Percentiles rank a stretch among this genome's conserved stretches.
Conservation (phyloP, 305 asterid species). For the Andrographis paniculata region DNA sequence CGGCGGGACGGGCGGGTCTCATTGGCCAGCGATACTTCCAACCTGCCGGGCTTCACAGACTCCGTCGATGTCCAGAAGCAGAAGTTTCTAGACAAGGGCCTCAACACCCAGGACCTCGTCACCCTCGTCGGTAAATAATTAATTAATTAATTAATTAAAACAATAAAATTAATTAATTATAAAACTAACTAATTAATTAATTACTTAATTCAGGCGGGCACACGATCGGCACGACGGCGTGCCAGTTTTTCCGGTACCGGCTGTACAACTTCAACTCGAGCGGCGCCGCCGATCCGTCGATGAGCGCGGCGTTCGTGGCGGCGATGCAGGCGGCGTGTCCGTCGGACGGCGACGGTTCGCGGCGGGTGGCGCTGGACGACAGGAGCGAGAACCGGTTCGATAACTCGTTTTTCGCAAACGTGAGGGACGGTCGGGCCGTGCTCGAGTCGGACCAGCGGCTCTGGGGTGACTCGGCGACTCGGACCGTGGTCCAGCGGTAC, state of each 20-base stretch:
- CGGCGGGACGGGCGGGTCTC: conserved; percentile 62
- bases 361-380: conserved; percentile 35
- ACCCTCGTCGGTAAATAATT: conserved; percentile 42
- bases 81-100: conserved; percentile 44
- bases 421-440: conserved; percentile 40
- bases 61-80: conserved; percentile 37
- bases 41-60: conserved; percentile 51
- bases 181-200: neutral
- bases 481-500: conserved; percentile 32
- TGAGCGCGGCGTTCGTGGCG: conserved; percentile 31
- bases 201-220: conserved; percentile 34
- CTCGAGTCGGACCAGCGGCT: conserved; percentile 49
- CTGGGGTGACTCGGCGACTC: conserved; percentile 33
- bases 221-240: conserved; percentile 59
- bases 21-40: conserved; percentile 35
- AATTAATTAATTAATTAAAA: neutral
- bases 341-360: conserved; percentile 28
- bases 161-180: neutral
- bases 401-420: conserved; percentile 28
- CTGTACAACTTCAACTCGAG: conserved; percentile 43
- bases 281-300: conserved; percentile 48
- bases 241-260: conserved; percentile 47
- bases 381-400: conserved; percentile 42
- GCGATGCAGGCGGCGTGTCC: conserved; percentile 45
- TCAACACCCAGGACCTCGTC: conserved; percentile 54